Evolutionary conservation across 495 filamentous ascomycete species (phyloP), one percentile per base, ranked within the genome.

Genomic region (Podospora conica): DNA sequence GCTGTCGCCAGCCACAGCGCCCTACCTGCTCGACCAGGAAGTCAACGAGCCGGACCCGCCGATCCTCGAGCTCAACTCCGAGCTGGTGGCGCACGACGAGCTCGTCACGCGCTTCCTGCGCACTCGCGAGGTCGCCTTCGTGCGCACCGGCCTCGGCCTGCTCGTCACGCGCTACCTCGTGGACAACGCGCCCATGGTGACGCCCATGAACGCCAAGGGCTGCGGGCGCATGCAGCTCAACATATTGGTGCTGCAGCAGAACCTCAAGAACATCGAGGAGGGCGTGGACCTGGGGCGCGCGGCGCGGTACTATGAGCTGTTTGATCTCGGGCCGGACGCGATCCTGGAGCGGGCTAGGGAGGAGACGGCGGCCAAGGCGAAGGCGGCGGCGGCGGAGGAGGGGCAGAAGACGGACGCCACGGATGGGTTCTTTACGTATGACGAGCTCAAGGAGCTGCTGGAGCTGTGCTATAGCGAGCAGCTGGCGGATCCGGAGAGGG

Each of bases 241-340:
- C 72, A 91, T 98, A 56, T 82, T 96, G 9, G 95, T 98, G 57
- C 79, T 98, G 28, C 93, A 97, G 73, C 96, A 98, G 70, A 96
- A 96, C 68, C 83, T 98, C 61, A 96, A 93, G 77, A 95, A 95
- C 62, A 89, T 98, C 65, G 92, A 91, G 73, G 79, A 85, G n/a
- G 81, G 86, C 3, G 87, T 89, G 4, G 83, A 85, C 33, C 83
- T 98, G 40, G 82, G 82, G 0, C 82, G 89, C 54, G 90, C 90
- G 10, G 85, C 86, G 9, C 85, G 85, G 54, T 98, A 90, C 77
- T 95, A 89, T 66, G 86, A 90, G 60, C 81, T 97, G 68, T 97
- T 95, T 78, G 80, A 86, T 18, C 82, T 84, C 64, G 95, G 95
- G 0, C 84, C 91, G 2, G 90, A 93, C 23, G 86, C 82, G 23